phyloP scores from a whole-genome alignment of 257 asterid species.

The Galeopsis tetrahit region DNA sequence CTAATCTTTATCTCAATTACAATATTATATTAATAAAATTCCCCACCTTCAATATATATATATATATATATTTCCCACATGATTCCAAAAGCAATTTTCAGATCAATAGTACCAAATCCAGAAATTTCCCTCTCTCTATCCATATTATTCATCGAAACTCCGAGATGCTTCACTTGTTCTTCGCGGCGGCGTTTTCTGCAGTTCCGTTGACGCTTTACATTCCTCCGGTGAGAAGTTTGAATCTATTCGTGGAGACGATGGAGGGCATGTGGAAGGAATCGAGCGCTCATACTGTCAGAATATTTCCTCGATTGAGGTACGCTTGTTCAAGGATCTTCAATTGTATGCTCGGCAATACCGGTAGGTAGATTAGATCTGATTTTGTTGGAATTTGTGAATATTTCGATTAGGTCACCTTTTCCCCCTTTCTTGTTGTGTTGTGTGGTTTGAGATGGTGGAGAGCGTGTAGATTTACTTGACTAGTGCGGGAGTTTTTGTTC shows the following conservation, averaged over 20 bases:
- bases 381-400: constrained; percentile 27
- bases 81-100: no score
- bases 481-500: constrained; percentile 10
- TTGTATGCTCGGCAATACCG: constrained; percentile 45
- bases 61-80: no score
- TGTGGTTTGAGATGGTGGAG: constrained; percentile 14
- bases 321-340: constrained; percentile 76
- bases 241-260: constrained; percentile 65
- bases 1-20: no score
- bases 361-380: constrained; percentile 26
- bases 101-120: no score
- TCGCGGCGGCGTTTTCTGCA: constrained; percentile 84
- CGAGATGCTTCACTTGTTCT: constrained; percentile 67
- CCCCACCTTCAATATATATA: no score
- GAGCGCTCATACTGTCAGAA: constrained; percentile 52
- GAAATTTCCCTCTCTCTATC: no score
- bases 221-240: constrained; percentile 87
- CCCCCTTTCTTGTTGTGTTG: neutral
- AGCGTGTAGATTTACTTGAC: neutral
- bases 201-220: constrained; percentile 81
- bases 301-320: constrained; percentile 65
- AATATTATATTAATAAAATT: no score
- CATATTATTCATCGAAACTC: no score
- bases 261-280: constrained; percentile 77
- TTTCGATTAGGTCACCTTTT: neutral